Percentiles rank a stretch among this genome's conserved stretches.
phyloP scores from a whole-genome alignment of 73 alveolate species.

The Paramecium sexaurelia region DNA sequence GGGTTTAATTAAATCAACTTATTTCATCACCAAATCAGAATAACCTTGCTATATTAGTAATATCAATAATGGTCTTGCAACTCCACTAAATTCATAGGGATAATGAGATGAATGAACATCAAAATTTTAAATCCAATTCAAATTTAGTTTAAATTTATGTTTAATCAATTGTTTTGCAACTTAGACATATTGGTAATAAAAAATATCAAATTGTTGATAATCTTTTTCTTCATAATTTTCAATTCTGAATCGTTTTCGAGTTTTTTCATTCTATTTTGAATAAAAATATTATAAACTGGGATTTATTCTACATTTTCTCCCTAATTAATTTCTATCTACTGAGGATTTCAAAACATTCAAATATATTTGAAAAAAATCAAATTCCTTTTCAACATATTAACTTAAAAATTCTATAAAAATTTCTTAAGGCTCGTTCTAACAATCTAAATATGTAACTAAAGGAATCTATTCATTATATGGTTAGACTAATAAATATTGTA shows the following conservation, averaged over 20 bases:
- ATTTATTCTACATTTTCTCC: neutral
- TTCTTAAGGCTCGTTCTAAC: neutral
- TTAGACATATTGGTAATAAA: neutral
- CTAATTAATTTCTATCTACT: neutral
- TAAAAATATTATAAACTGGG: neutral
- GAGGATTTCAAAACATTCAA: neutral
- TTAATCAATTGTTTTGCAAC: neutral
- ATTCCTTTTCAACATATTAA: neutral
- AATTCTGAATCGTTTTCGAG: neutral
- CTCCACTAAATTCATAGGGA: neutral
- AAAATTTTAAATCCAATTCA: neutral
- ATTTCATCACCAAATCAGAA: neutral
- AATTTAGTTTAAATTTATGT: neutral
- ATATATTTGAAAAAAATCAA: neutral
- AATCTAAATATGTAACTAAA: neutral
- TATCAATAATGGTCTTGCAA: neutral
- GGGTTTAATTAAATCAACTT: neutral
- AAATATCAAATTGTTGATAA: neutral
- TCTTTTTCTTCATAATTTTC: neutral
- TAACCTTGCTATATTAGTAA: neutral
- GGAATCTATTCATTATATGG: slow-evolving; percentile 4
- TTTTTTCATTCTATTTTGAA: neutral
- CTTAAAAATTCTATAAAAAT: neutral
- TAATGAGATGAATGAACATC: neutral
- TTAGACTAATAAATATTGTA: neutral